phyloP scores from a whole-genome alignment of 2,329 filamentous ascomycete genomes.

The Talaromyces pinophilus region DNA sequence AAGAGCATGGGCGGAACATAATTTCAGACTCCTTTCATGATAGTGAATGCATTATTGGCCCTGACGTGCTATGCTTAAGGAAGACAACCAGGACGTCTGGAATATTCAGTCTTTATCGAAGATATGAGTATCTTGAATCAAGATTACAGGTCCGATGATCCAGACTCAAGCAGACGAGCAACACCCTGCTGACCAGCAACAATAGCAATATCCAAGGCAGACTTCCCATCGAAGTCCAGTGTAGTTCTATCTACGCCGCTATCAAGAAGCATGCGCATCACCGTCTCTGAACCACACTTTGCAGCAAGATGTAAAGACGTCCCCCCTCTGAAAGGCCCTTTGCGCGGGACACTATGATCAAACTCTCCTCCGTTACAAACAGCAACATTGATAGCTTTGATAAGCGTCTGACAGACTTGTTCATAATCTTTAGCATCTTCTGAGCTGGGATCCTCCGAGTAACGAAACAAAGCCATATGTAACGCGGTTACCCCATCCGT shows the following conservation, averaged over 20 bases:
- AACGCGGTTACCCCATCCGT: not conserved
- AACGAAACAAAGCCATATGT: not conserved
- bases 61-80: not conserved
- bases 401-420: not conserved
- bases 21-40: not conserved
- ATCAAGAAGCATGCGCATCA: not conserved
- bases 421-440: not conserved
- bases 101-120: not conserved
- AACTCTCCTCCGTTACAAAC: not conserved
- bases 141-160: not conserved
- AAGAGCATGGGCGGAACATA: not conserved
- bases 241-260: not conserved
- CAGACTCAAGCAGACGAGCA: not conserved
- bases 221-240: not conserved
- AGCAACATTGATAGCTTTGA: not conserved
- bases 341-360: not conserved
- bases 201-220: not conserved
- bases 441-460: not conserved
- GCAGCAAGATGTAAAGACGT: not conserved
- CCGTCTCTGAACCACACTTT: not conserved
- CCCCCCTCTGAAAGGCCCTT: not conserved
- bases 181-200: not conserved
- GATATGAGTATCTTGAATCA: not conserved
- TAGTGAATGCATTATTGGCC: not conserved
- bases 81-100: not conserved